phyloP scores from a whole-genome alignment of 208 protist species.

The Trypanosoma rangeli region DNA sequence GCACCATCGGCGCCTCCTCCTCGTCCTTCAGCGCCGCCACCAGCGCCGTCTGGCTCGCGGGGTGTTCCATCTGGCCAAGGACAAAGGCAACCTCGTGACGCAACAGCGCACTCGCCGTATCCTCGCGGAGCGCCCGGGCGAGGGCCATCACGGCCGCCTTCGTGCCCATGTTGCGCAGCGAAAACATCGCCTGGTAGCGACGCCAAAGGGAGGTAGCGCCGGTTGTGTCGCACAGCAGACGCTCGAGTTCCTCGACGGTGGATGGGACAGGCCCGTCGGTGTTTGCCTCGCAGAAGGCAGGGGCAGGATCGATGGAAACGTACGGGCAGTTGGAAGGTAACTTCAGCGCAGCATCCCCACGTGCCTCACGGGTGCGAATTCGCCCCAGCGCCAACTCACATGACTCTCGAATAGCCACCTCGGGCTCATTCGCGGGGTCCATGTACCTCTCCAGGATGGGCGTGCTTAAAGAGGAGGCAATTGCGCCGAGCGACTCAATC shows the following conservation, averaged over 20 bases:
- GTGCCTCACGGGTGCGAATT: slow-evolving; percentile 58
- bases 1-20: slow-evolving; percentile 95
- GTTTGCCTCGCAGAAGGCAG: slow-evolving; percentile 50
- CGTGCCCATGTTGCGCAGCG: slow-evolving; percentile 88
- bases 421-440: slow-evolving; percentile 48
- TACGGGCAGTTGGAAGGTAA: slow-evolving; percentile 60
- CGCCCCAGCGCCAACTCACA: slow-evolving; percentile 91
- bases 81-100: slow-evolving; percentile 98
- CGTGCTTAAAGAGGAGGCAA: slow-evolving; percentile 45
- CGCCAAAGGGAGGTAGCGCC: slow-evolving; percentile 78
- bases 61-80: slow-evolving; percentile 96
- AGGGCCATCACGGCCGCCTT: slow-evolving; percentile 75
- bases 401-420: slow-evolving; percentile 91
- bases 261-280: slow-evolving; percentile 31
- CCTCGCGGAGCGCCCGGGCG: slow-evolving; percentile 81
- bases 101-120: slow-evolving; percentile 91
- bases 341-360: slow-evolving; percentile 52
- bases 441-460: slow-evolving; percentile 52
- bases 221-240: slow-evolving; percentile 71
- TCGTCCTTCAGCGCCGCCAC: slow-evolving; percentile 70
- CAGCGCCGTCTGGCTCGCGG: slow-evolving; percentile 64
- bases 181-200: slow-evolving; percentile 97
- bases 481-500: slow-evolving; percentile 93
- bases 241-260: slow-evolving; percentile 58
- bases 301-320: slow-evolving; percentile 93